Percentiles rank a stretch among this genome's conserved stretches.
phyloP scores from a whole-genome alignment of 352 stramenopile species.

The Phytophthora colocasiae region DNA sequence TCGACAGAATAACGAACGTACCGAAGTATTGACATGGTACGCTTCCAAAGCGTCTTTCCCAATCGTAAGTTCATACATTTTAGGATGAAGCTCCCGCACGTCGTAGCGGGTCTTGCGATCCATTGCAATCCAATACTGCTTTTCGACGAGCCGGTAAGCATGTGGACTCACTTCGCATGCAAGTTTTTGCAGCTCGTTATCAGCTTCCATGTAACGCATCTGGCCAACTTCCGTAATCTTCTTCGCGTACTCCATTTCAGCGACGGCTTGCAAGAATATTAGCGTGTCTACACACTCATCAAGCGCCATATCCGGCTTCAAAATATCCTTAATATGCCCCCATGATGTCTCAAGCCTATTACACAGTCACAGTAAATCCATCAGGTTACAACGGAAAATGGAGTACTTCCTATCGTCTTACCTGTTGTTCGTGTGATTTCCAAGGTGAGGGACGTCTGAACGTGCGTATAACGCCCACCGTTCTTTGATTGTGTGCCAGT shows the following conservation, averaged over 20 bases:
- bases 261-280: conserved; percentile 5
- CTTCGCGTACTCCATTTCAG: conserved; percentile 16
- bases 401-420: not conserved
- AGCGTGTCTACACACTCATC: conserved; percentile 12
- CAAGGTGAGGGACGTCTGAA: conserved; percentile 4
- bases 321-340: conserved; percentile 8
- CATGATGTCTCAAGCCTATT: conserved; percentile 6
- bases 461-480: conserved; percentile 8
- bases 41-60: not conserved
- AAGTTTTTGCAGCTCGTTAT: conserved; percentile 1
- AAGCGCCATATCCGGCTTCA: not conserved
- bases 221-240: conserved; percentile 7
- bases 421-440: conserved; percentile 16
- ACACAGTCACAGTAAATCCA: not conserved
- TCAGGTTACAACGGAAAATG: not conserved
- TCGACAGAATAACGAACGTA: not conserved
- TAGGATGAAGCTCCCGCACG: not conserved
- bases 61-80: not conserved
- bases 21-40: conserved; percentile 1
- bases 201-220: conserved; percentile 4
- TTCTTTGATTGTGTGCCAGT: conserved; percentile 3
- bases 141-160: conserved; percentile 1
- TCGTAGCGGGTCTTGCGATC: conserved; percentile 4
- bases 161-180: conserved; percentile 2
- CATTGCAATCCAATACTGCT: conserved; percentile 3